phyloP scores from a whole-genome alignment of 2,329 filamentous ascomycete species.

The Xylariaceae sp. region DNA sequence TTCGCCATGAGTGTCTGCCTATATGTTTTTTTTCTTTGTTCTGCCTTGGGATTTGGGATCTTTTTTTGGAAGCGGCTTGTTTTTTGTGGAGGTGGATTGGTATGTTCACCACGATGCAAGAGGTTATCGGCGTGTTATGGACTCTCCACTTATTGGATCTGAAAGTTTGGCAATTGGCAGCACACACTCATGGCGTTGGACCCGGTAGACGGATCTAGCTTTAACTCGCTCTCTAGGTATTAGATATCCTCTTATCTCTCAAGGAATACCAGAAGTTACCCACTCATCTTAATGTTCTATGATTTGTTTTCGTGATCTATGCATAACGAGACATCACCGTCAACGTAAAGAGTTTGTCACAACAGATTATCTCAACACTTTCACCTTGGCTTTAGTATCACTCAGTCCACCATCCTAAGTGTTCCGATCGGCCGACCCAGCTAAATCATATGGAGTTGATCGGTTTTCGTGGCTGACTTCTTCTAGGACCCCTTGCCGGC shows the following conservation, averaged over 20 bases:
- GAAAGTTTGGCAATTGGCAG: slow-evolving; percentile 31
- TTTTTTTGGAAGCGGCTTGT: slow-evolving; percentile 30
- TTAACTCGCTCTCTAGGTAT: slow-evolving; percentile 63
- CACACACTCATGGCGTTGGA: slow-evolving; percentile 23
- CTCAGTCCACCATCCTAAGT: background rate
- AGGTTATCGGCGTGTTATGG: slow-evolving; percentile 21
- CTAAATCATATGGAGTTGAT: too few species aligned
- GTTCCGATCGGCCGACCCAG: background rate
- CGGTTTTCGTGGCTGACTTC: too few species aligned
- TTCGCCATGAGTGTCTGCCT: slow-evolving; percentile 28
- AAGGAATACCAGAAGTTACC: slow-evolving; percentile 29
- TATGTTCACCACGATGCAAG: slow-evolving; percentile 20
- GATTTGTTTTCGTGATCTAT: slow-evolving; percentile 2
- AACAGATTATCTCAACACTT: background rate
- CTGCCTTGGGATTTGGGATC: slow-evolving; percentile 21
- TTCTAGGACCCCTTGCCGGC: too few species aligned
- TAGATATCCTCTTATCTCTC: slow-evolving; percentile 51
- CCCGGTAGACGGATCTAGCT: slow-evolving; percentile 33
- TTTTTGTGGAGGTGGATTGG: slow-evolving; percentile 22
- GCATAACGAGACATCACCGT: background rate
- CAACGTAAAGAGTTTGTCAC: background rate
- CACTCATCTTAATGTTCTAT: slow-evolving; percentile 11
- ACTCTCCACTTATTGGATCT: slow-evolving; percentile 28
- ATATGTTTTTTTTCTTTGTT: slow-evolving; percentile 27
- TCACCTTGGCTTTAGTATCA: background rate